Percentiles rank a stretch among this genome's conserved stretches.
These are phyloP conservation scores for Exophiala bonariae DNA, from an alignment of 2,329 filamentous ascomycete genomes.

Conservation along the genomic window DNA sequence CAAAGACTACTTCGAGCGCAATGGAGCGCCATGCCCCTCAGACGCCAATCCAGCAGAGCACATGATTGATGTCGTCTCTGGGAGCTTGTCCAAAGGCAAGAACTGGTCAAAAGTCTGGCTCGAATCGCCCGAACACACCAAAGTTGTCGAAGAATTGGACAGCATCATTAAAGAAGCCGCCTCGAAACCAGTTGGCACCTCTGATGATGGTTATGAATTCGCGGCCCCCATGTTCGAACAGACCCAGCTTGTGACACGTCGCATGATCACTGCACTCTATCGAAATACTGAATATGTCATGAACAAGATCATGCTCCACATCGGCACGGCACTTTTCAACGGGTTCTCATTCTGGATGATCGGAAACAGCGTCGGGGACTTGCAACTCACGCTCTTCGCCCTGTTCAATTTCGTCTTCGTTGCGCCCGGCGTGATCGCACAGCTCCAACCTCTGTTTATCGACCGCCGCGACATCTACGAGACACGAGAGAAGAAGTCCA, in stretches of 20 bases:
- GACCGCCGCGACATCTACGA: conserved; percentile 70
- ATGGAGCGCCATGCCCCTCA: conserved; percentile 63
- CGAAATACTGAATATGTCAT: conserved; percentile 67
- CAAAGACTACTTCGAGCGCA: conserved; percentile 65
- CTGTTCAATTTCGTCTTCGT: conserved; percentile 63
- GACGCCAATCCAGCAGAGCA: conserved; percentile 62
- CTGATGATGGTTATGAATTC: conserved; percentile 56
- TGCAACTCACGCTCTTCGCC: conserved; percentile 74
- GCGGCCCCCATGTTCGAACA: conserved; percentile 65
- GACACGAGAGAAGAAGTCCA: conserved; percentile 64
- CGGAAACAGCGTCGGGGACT: conserved; percentile 61
- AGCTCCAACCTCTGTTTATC: conserved; percentile 67
- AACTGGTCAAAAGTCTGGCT: conserved; percentile 74
- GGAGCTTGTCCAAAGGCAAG: conserved; percentile 50
- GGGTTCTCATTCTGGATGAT: conserved; percentile 67
- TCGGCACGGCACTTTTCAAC: conserved; percentile 51
- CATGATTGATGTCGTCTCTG: conserved; percentile 43
- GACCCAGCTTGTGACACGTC: conserved; percentile 63
- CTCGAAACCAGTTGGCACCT: conserved; percentile 43
- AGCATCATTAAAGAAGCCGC: conserved; percentile 54
- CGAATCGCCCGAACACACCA: conserved; percentile 59
- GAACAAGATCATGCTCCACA: conserved; percentile 61
- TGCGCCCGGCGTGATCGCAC: conserved; percentile 42
- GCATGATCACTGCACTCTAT: conserved; percentile 65
- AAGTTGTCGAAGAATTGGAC: conserved; percentile 63